Evolutionary conservation across 768 basidiomycete genomes (phyloP).

Genomic region (Calvatia gigantea): DNA sequence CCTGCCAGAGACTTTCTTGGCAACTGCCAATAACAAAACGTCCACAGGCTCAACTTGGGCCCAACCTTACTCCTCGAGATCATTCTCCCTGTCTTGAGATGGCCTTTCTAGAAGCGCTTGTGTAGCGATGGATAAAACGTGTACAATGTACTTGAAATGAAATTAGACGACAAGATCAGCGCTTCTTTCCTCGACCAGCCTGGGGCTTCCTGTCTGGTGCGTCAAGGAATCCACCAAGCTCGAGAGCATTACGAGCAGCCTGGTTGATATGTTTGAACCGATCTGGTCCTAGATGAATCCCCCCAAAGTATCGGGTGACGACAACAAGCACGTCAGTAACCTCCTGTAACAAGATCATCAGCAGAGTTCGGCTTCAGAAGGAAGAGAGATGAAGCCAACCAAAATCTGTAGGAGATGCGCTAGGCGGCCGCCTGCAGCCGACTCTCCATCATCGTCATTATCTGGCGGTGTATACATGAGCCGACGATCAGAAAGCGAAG

Average conservation of each 20-base stretch:
- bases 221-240: slow-evolving; percentile 83
- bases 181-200: slow-evolving; percentile 24
- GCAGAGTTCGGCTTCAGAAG: background rate
- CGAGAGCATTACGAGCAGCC: slow-evolving; percentile 88
- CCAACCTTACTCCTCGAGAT: background rate
- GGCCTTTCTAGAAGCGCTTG: background rate
- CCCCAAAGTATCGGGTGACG: slow-evolving; percentile 93
- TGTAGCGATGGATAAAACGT: background rate
- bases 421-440: slow-evolving; percentile 85
- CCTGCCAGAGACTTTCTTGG: background rate
- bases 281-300: slow-evolving; percentile 86
- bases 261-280: slow-evolving; percentile 93
- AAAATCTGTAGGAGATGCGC: slow-evolving; percentile 90
- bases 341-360: slow-evolving; percentile 44
- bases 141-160: background rate
- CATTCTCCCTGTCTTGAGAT: background rate
- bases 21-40: background rate
- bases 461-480: slow-evolving; percentile 40
- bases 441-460: slow-evolving; percentile 94
- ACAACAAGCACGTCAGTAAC: slow-evolving; percentile 82
- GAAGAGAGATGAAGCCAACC: slow-evolving; percentile 34
- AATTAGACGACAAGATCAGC: slow-evolving; percentile 10
- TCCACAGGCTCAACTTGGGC: background rate
- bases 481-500: background rate
- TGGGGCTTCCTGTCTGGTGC: slow-evolving; percentile 32